A percentile compares a stretch with the other conserved stretches of the same genome.
Conservation (phyloP, 768 basidiomycete genomes). For the Podaxis sp. region DNA sequence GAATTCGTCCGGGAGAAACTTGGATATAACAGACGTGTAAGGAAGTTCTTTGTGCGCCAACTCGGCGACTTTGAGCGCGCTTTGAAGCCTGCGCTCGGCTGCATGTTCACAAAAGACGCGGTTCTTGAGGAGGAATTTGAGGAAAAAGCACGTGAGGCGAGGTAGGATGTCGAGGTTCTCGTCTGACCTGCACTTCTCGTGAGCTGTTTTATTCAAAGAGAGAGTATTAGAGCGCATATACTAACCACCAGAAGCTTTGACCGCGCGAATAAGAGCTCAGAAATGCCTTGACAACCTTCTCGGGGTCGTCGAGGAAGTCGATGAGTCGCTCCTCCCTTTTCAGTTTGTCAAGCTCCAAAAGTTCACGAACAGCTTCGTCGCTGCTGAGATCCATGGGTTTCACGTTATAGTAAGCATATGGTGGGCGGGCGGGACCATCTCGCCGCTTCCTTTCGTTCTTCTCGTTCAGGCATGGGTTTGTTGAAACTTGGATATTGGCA, state of each 20-base stretch:
- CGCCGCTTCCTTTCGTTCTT: not conserved
- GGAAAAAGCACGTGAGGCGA: constrained; percentile 34
- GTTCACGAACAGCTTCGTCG: constrained; percentile 34
- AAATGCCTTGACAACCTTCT: constrained; percentile 50
- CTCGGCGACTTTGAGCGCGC: constrained; percentile 8
- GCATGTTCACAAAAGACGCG: constrained; percentile 26
- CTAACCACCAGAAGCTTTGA: constrained; percentile 58
- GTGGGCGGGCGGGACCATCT: constrained; percentile 1
- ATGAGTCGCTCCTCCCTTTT: constrained; percentile 41
- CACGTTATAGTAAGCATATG: constrained; percentile 7
- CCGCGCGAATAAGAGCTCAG: constrained; percentile 64
- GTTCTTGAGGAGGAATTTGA: constrained; percentile 36
- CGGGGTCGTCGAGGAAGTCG: constrained; percentile 58
- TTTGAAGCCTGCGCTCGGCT: constrained; percentile 9
- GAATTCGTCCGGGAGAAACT: constrained; percentile 15
- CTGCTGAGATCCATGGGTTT: not conserved
- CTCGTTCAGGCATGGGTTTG: not conserved
- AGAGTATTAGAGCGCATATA: not conserved
- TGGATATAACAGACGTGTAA: constrained; percentile 15
- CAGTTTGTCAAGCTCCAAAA: constrained; percentile 32
- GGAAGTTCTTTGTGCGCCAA: constrained; percentile 15
- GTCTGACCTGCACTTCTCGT: constrained; percentile 25
- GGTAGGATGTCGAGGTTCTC: constrained; percentile 33
- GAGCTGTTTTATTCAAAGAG: not conserved
- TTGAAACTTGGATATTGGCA: not conserved